Base-by-base conservation (phyloP, 1,139 yeast genomes). In the Kurtzmaniella quercitrusa region DNA sequence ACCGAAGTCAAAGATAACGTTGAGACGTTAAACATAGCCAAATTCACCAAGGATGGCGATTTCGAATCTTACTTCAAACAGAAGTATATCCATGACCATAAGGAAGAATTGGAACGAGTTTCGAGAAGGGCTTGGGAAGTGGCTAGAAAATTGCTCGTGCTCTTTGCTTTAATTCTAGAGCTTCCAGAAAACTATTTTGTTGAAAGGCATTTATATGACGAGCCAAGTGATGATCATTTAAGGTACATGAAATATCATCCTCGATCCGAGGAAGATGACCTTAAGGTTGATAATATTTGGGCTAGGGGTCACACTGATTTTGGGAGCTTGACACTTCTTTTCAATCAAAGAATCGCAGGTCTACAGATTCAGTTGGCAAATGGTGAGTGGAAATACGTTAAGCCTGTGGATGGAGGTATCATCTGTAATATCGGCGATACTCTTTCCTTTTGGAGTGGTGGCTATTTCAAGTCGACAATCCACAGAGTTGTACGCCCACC, bases 361-460 rank as follows among this genome's bases (percentile, higher is more conserved):
- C 53, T 62, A 19, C 66, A 60, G 42, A 58, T 61, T 22, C 60
- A 53, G 41, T 40, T 55, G 16, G 40, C 53, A 5, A 47, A 54
- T 39, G 66, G 66, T 1, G 45, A 48, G 3, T 62, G 66, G 67
- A 60, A 57, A 45, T 60, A 61, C 43, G 62, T 62, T 18, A 57
- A 51, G 33, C 65, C 65, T 1, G 62, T 61, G 4, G 52, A 51
- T 8, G 57, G 61, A 2, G 65, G 65, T 8, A 55, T 61, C 15
- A 60, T 62, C 23, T 61, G 66, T 44, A 62, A 62, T 41, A 55
- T 63, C 26, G 68, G 68, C 5, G 68, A 63, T 43, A 60, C 67
- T 0, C 51, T 63, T 39, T 55, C 55, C 36, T 63, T 63, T 40
- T 61, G 65, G 60, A 56, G 65, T 14, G 66, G 66, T 8, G 66